Evolutionary conservation across 2,329 filamentous ascomycete genomes (phyloP), one percentile per base, ranked within the genome.

Genomic region (Leptographium galeiforme): DNA sequence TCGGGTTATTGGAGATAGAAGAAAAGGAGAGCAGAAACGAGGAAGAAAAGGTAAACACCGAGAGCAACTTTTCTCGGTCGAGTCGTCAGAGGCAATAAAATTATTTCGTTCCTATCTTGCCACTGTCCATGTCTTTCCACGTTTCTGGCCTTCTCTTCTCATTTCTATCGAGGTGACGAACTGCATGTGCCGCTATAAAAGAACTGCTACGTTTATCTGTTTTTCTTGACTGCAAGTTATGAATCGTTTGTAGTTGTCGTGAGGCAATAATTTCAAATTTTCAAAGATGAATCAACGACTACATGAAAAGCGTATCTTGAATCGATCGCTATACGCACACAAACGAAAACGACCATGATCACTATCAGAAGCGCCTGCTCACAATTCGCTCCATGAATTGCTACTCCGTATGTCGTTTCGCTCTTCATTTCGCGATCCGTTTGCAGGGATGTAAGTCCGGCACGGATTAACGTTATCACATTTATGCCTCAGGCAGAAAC

Each of bases 1-100:
- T 53, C 52, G 48, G 52, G 48, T 50, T 54, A 43, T 54, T 54
- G 45, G 48, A 54, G 48, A 54, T 50, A 51, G 48, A 54, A 51
- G 48, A 55, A 55, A 19, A 45, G 49, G 48, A 16, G 48, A 52
- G 11, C 43, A 44, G 44, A 54, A 44, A 38, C 48, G 44, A 55
- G 46, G 52, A 16, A 32, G 33, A 19, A 38, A 50, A 34, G 39
- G 19, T 18, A 41, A 40, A 38, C 16, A 51, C 39, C 13, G 43
- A 47, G 41, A 51, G 41, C 18, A 48, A n/a, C 25, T n/a, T 25
- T 50, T 25, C 48, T 50, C 39, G 48, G 48, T 39, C 48, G 25
- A 30, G 48, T 43, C 30, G 48, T 38, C 48, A 41, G 48, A 38
- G 48, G 50, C 50, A 51, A 45, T 51, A 45, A 45, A 45, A 51